phyloP scores from a whole-genome alignment of 169 alveolate species.

The Cystoisospora suis region DNA sequence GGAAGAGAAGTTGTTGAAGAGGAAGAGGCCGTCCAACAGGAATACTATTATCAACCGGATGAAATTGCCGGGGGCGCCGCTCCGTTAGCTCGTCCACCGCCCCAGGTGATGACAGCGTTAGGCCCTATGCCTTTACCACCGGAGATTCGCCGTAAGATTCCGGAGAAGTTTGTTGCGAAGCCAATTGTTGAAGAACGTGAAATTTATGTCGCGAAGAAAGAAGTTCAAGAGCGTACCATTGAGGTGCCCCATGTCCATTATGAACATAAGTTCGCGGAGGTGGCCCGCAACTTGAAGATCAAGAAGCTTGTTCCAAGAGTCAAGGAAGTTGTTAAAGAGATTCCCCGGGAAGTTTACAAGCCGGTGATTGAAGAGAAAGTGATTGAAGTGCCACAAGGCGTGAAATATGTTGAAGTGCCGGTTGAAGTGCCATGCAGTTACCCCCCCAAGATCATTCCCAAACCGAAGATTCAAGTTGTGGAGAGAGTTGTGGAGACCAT shows the following conservation, averaged over 20 bases:
- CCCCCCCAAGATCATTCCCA: constrained; percentile 86
- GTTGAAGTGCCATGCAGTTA: constrained; percentile 85
- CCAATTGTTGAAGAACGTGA: constrained; percentile 85
- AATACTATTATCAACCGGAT: background rate
- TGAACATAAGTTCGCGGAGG: constrained; percentile 82
- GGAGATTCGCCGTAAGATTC: constrained; percentile 79
- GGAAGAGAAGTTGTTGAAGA: constrained; percentile 5
- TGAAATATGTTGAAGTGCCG: constrained; percentile 85
- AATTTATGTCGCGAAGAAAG: constrained; percentile 82
- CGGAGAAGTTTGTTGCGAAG: constrained; percentile 85
- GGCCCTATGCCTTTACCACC: constrained; percentile 86
- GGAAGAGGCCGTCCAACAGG: background rate
- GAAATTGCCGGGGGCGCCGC: background rate
- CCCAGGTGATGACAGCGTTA: constrained; percentile 85
- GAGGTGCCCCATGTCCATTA: constrained; percentile 86
- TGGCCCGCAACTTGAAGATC: constrained; percentile 74
- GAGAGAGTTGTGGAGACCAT: constrained; percentile 83
- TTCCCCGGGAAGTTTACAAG: constrained; percentile 79
- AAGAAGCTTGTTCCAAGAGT: constrained; percentile 80
- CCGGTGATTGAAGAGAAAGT: constrained; percentile 86
- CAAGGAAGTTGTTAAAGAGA: constrained; percentile 79
- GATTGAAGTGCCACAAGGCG: constrained; percentile 86
- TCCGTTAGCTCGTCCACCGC: constrained; percentile 71
- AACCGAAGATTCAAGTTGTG: constrained; percentile 79
- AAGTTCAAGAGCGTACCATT: constrained; percentile 81